Base-by-base conservation (phyloP, 192 early-diverging fungal species). In the Backusella tuberculispora region DNA sequence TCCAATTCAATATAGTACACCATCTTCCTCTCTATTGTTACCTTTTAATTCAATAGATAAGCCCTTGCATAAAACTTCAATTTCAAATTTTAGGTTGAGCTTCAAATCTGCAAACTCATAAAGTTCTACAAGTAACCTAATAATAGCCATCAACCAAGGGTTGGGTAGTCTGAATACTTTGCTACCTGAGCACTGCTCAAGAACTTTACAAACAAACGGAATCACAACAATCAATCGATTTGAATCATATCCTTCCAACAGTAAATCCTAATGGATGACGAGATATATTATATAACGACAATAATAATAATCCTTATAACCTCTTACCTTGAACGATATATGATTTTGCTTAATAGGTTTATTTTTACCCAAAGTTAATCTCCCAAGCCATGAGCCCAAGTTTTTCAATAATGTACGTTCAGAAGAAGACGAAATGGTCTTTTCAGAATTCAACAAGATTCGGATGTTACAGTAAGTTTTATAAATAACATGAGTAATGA, bases 171-270 rank as follows among this genome's bases (percentile, higher is more conserved):
- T 91, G 83, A 99, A 99, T 4, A 98, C 91, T 66, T 88, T 94
- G 74, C 92, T 95, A 48, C 88, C 86, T 26, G 85, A 85, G 63
- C 92, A 89, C 80, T 97, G 96, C 74, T 98, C 96, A 63, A 99
- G 84, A 0, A 98, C 94, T 81, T 98, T 98, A 86, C 98, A 99
- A 9, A 97, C 95, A 78, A 99, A 99, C 42, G 98, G 98, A 71
- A 99, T 98, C 5, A 95, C 97, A 15, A 98, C 95, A 85, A 97
- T 95, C 40, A 99, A 85, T 17, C 96, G 83, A 63, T 92, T 90
- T 44, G 85, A 88, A 73, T 92, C 92, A 78, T 92, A 98, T 4
- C 98, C 98, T 85, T 99, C 94, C 67, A 98, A 83, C 63, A 99
- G 75, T 8, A 99, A 78, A 71, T 95, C 93, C 90, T 93, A 80